Percentiles rank a stretch among this genome's conserved stretches.
Evolutionary conservation across 2,329 filamentous ascomycete species (phyloP).

Genomic region (Sclerotinia nivalis): DNA sequence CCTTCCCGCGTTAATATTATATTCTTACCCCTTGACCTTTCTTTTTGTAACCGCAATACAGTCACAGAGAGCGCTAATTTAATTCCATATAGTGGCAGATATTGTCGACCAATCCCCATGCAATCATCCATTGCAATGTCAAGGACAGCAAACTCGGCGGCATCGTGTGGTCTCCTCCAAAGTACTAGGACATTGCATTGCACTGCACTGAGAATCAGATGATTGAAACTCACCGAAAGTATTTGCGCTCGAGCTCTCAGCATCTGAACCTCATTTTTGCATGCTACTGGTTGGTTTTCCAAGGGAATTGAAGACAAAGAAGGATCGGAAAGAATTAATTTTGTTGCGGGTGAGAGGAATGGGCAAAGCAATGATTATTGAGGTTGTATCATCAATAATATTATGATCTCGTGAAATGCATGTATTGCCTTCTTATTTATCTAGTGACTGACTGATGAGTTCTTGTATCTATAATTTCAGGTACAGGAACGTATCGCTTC

Average conservation of each 20-base stretch:
- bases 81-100: background rate
- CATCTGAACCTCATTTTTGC: background rate
- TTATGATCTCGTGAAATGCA: background rate
- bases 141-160: background rate
- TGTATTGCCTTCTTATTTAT: background rate
- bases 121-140: background rate
- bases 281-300: background rate
- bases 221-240: background rate
- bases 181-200: background rate
- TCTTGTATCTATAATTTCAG: background rate
- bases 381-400: background rate
- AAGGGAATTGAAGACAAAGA: too few species aligned
- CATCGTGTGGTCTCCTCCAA: background rate
- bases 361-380: background rate
- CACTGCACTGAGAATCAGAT: background rate
- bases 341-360: background rate
- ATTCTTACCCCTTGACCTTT: background rate
- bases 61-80: background rate
- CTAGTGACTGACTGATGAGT: background rate
- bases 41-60: background rate
- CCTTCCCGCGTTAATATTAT: background rate
- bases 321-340: background rate
- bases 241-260: background rate
- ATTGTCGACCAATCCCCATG: background rate
- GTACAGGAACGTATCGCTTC: background rate